Evolutionary conservation across 805 yeast species (phyloP).

Genomic region (Ogataea trehaloabstinens): DNA sequence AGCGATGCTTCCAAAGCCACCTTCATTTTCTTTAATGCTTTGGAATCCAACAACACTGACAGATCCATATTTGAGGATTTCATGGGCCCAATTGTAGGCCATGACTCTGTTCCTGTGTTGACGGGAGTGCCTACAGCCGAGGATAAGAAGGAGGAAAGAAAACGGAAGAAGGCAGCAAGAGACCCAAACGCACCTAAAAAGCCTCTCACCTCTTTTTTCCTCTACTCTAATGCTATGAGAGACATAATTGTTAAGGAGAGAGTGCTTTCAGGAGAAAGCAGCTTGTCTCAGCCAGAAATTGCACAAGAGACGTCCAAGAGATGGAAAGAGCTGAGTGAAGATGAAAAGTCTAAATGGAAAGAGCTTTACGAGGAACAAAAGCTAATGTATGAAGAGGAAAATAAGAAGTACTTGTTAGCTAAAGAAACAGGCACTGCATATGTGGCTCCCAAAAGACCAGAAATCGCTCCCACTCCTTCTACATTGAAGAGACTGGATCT

Average conservation of each 20-base stretch:
- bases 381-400: slow-evolving; percentile 32
- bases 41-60: slow-evolving; percentile 43
- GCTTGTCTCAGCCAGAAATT: slow-evolving; percentile 72
- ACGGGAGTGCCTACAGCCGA: slow-evolving; percentile 28
- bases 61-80: slow-evolving; percentile 21
- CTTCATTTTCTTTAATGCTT: slow-evolving; percentile 66
- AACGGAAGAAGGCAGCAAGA: slow-evolving; percentile 48
- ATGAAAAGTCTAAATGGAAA: slow-evolving; percentile 72
- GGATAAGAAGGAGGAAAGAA: slow-evolving; percentile 42
- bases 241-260: slow-evolving; percentile 70
- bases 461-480: slow-evolving; percentile 21
- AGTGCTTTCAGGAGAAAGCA: slow-evolving; percentile 52
- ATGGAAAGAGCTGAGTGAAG: slow-evolving; percentile 74
- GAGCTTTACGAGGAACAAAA: slow-evolving; percentile 50
- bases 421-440: slow-evolving; percentile 29
- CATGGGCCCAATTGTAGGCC: slow-evolving; percentile 32
- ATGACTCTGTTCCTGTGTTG: slow-evolving; percentile 17
- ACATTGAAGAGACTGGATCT: slow-evolving; percentile 25
- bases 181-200: slow-evolving; percentile 97
- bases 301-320: slow-evolving; percentile 74
- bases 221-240: slow-evolving; percentile 72
- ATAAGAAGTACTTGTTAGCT: slow-evolving; percentile 28
- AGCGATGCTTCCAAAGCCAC: slow-evolving; percentile 80
- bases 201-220: slow-evolving; percentile 85
- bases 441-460: slow-evolving; percentile 27